Percentiles rank a stretch among this genome's conserved stretches.
These are phyloP conservation scores for Globisporangium ultimum DNA, from an alignment of 352 stramenopile genomes.

Conservation along the genomic window DNA sequence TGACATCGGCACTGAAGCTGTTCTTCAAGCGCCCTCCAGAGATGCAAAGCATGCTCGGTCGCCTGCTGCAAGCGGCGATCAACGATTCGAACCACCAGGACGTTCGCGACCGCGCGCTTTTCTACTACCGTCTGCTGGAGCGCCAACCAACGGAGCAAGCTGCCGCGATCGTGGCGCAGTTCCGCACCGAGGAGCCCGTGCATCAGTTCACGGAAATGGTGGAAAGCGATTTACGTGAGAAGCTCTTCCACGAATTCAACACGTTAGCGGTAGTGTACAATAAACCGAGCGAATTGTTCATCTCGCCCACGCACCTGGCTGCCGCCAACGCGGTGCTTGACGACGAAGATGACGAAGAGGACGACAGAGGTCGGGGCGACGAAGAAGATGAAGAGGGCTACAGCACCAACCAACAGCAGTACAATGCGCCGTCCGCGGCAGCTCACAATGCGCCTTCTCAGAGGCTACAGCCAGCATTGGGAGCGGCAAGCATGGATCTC, in stretches of 20 bases:
- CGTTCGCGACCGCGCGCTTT: slow-evolving; percentile 95
- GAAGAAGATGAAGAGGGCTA: slow-evolving; percentile 41
- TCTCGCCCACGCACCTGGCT: slow-evolving; percentile 72
- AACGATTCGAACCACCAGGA: slow-evolving; percentile 95
- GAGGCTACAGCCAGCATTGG: slow-evolving; percentile 13
- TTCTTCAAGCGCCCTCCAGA: slow-evolving; percentile 98
- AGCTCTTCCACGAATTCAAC: slow-evolving; percentile 97
- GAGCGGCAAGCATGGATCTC: slow-evolving; percentile 52
- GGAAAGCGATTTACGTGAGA: slow-evolving; percentile 81
- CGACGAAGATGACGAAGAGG: slow-evolving; percentile 48
- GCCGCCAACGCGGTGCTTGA: slow-evolving; percentile 30
- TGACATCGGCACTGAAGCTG: slow-evolving; percentile 96
- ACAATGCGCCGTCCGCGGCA: slow-evolving; percentile 21
- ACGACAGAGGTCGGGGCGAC: slow-evolving; percentile 27
- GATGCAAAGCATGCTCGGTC: slow-evolving; percentile 96
- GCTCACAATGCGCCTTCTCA: slow-evolving; percentile 8
- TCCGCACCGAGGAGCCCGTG: slow-evolving; percentile 72
- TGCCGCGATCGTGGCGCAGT: slow-evolving; percentile 83
- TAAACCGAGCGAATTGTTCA: slow-evolving; percentile 95
- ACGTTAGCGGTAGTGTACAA: slow-evolving; percentile 97
- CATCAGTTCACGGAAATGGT: slow-evolving; percentile 84
- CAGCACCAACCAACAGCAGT: slow-evolving; percentile 34
- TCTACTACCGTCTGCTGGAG: slow-evolving; percentile 97
- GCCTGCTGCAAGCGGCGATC: slow-evolving; percentile 91
- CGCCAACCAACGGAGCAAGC: slow-evolving; percentile 91